Evolutionary conservation across 345 rosid genomes (phyloP), one percentile per base, ranked within the genome.

Genomic region (Citrus inodora): DNA sequence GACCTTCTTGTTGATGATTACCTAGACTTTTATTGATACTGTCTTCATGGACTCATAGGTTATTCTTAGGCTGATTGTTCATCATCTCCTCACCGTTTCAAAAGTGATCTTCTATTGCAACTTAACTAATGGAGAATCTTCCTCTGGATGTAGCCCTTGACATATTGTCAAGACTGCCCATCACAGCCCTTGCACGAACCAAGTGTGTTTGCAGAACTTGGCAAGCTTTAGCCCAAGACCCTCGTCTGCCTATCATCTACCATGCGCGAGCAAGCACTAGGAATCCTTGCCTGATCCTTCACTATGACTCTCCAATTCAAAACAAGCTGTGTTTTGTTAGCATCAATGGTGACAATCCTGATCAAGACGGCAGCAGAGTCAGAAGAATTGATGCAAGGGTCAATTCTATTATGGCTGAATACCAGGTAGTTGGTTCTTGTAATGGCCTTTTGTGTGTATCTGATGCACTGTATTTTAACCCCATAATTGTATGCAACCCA

Each of bases 151-250:
- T 59, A 6, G 68, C 21, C 42, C 6, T 70, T 3, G 68, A 77
- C 68, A 77, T 77, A 17, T 40, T 68, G 6, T 40, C 75, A 68
- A 68, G 80, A 33, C 60, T 77, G 10, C 32, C 68, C n/a, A 22
- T 73, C 24, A 25, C 38, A 7, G 21, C 58, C 8, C 75, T 58
- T 11, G 3, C 5, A 1, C 28, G 32, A 27, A 1, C 32, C 30
- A 58, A 19, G 32, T 69, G 33, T 7, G 68, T 40, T 2, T 69
- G 75, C 80, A 69, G 33, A 70, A 37, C 62, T 60, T 77, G 60
- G 80, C 59, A 40, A 5, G 58, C 58, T 28, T 62, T 63, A 61
- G 40, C 42, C 14, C 40, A 42, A 46, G 70, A 75, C 10, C 24
- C 61, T 8, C 42, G 61, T 27, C 59, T 75, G 21, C 35, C 60